Percentiles rank a stretch among this genome's conserved stretches.
Evolutionary conservation across 768 basidiomycete genomes (phyloP).

Genomic region (Mycena leptocephala): DNA sequence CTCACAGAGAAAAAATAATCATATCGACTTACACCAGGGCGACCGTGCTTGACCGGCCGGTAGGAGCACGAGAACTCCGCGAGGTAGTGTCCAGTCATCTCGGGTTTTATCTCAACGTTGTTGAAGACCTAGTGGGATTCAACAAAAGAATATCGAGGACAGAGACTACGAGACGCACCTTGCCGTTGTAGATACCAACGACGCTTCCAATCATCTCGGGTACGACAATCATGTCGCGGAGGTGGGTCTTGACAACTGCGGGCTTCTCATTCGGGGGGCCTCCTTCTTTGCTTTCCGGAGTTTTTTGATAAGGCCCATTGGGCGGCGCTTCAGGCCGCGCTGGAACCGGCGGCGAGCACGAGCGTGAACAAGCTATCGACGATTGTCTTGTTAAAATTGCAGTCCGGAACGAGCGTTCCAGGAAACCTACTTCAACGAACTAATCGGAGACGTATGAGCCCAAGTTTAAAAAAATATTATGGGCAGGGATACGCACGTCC

Average conservation of each 20-base stretch:
- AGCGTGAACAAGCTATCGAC: conserved; percentile 91
- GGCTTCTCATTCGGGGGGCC: conserved; percentile 99
- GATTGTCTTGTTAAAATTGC: background rate
- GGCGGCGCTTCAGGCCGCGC: conserved; percentile 98
- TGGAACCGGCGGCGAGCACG: conserved; percentile 99
- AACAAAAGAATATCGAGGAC: background rate
- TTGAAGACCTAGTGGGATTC: conserved; percentile 79
- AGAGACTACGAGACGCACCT: conserved; percentile 64
- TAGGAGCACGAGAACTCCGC: conserved; percentile 98
- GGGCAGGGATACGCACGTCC: conserved; percentile 73
- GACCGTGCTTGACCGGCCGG: conserved; percentile 99
- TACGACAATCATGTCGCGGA: conserved; percentile 99
- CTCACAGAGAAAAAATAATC: background rate
- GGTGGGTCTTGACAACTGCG: conserved; percentile 97
- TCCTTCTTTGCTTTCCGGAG: conserved; percentile 99
- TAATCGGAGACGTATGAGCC: conserved; percentile 43
- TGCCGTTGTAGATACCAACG: conserved; percentile 98
- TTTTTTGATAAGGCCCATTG: conserved; percentile 99
- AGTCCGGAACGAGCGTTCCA: background rate
- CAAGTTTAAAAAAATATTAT: background rate
- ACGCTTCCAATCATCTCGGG: conserved; percentile 99
- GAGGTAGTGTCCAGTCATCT: conserved; percentile 99
- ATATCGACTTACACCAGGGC: conserved; percentile 93
- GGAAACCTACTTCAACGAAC: conserved; percentile 83
- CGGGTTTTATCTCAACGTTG: conserved; percentile 99